Conservation (phyloP, 148 eudicot genomes). For the Beta vulgaris region DNA sequence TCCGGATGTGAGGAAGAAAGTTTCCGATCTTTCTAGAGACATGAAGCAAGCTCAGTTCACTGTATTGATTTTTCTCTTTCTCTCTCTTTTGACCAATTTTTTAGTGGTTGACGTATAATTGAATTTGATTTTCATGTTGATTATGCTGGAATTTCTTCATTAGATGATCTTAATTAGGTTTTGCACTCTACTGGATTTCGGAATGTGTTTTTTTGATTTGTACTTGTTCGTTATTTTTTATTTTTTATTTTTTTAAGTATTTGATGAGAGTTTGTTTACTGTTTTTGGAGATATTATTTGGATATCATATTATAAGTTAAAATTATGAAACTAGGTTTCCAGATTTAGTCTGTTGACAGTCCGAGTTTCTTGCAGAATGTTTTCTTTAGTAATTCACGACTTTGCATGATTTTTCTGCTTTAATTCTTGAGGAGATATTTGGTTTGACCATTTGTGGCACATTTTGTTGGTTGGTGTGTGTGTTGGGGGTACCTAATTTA, state of each 20-base stretch:
- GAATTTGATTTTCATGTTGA: background rate
- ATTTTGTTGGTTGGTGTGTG: too few species aligned
- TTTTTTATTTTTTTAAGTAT: too few species aligned
- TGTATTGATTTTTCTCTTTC: slow-evolving; percentile 26
- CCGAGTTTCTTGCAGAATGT: slow-evolving; percentile 14
- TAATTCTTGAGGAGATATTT: too few species aligned
- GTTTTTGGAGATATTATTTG: background rate
- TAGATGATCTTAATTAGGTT: background rate
- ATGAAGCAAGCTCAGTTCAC: slow-evolving; percentile 60
- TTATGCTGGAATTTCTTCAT: background rate
- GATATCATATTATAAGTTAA: background rate
- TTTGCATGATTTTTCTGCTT: too few species aligned
- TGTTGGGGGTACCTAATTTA: too few species aligned
- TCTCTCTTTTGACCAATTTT: background rate
- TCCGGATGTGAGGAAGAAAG: slow-evolving; percentile 49
- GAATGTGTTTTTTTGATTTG: too few species aligned
- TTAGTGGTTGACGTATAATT: background rate
- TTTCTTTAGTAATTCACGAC: too few species aligned
- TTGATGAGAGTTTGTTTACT: background rate
- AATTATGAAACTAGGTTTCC: background rate
- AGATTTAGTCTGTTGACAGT: slow-evolving; percentile 4
- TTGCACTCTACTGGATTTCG: background rate
- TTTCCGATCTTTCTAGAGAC: slow-evolving; percentile 54
- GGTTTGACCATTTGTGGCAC: too few species aligned
- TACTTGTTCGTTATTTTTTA: too few species aligned